Evolutionary conservation across 176 grass and related monocot species (phyloP).

Genomic region (Secale cereale): DNA sequence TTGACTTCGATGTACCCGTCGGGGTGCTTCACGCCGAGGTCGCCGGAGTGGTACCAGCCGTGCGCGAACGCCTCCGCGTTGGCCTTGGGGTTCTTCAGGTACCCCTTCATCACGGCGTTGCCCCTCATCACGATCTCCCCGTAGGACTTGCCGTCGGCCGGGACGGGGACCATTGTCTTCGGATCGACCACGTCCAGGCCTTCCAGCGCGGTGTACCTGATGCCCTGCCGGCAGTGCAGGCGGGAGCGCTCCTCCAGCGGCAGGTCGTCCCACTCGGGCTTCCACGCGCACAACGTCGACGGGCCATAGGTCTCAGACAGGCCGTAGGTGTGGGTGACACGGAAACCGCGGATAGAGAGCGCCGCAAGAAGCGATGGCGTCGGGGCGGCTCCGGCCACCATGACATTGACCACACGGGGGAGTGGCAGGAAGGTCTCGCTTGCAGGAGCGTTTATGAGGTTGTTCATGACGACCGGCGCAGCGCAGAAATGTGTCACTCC

Average conservation of each 20-base stretch:
- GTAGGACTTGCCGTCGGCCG: slow-evolving; percentile 64
- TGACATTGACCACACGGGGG: slow-evolving; percentile 61
- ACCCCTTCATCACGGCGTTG: slow-evolving; percentile 92
- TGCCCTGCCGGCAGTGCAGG: slow-evolving; percentile 74
- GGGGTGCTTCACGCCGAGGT: slow-evolving; percentile 86
- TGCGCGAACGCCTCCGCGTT: slow-evolving; percentile 68
- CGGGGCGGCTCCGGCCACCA: slow-evolving; percentile 72
- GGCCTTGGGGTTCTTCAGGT: slow-evolving; percentile 85
- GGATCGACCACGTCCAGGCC: slow-evolving; percentile 68
- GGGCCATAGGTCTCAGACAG: slow-evolving; percentile 87
- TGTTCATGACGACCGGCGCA: slow-evolving; percentile 77
- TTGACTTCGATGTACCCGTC: slow-evolving; percentile 90
- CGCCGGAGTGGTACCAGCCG: slow-evolving; percentile 92
- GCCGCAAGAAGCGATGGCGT: slow-evolving; percentile 65
- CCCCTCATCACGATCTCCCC: slow-evolving; percentile 87
- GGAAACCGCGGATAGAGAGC: slow-evolving; percentile 69
- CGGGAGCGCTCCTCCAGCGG: slow-evolving; percentile 60
- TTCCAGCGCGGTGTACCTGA: slow-evolving; percentile 75
- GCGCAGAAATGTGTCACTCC: slow-evolving; percentile 90
- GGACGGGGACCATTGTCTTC: slow-evolving; percentile 75
- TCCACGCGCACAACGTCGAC: slow-evolving; percentile 71
- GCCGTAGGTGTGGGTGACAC: slow-evolving; percentile 82
- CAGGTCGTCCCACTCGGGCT: slow-evolving; percentile 74
- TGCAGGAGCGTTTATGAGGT: slow-evolving; percentile 72
- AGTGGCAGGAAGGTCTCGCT: slow-evolving; percentile 76